phyloP scores from a whole-genome alignment of 129 eudicot genomes.

The Logfia minima region DNA sequence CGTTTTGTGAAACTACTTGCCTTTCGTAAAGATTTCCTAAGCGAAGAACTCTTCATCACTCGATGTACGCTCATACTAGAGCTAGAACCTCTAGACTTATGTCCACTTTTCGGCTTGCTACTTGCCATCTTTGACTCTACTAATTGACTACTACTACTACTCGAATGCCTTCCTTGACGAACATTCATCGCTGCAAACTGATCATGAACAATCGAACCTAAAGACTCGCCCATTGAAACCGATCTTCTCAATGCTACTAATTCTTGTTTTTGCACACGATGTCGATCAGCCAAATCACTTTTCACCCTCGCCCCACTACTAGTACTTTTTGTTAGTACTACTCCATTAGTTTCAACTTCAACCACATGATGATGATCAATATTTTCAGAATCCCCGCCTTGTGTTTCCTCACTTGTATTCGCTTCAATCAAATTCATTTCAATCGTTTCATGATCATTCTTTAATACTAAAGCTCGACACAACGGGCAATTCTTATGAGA shows the following conservation, averaged over 20 bases:
- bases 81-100: constrained; percentile 30
- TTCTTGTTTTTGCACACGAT: constrained; percentile 23
- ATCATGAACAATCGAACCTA: constrained; percentile 20
- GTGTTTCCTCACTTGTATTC: constrained; percentile 17
- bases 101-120: constrained; percentile 8
- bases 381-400: constrained; percentile 24
- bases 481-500: constrained; percentile 70
- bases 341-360: constrained; percentile 32
- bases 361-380: constrained; percentile 20
- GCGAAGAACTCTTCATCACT: constrained; percentile 50
- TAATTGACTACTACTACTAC: not conserved
- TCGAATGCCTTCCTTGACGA: constrained; percentile 28
- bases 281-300: constrained; percentile 48
- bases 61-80: constrained; percentile 39
- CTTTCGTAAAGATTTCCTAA: constrained; percentile 43
- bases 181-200: not conserved
- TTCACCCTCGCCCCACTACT: constrained; percentile 31
- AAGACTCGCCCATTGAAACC: constrained; percentile 42
- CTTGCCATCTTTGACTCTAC: constrained; percentile 26
- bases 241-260: constrained; percentile 48
- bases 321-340: constrained; percentile 21
- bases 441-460: not conserved
- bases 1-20: constrained; percentile 41
- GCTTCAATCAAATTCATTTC: constrained; percentile 15
- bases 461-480: constrained; percentile 65